Evolutionary conservation across 164 flowering plant species (phyloP).

Genomic region (Magnolia sinica): DNA sequence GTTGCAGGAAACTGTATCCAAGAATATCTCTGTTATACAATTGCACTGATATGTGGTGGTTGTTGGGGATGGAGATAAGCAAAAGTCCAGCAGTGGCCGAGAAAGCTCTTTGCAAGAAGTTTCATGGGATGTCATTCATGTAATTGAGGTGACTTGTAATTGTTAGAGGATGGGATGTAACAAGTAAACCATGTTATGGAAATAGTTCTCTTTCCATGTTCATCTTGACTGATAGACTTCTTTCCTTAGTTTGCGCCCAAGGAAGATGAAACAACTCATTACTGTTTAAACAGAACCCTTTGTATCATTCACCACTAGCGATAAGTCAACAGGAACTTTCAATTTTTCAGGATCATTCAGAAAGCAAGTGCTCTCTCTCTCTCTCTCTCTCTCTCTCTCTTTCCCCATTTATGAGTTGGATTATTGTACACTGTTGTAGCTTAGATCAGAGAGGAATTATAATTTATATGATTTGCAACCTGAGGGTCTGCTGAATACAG

Average conservation of each 20-base stretch:
- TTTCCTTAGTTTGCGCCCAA: slow-evolving; percentile 68
- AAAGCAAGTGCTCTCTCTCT: slow-evolving; percentile 50
- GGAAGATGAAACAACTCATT: slow-evolving; percentile 69
- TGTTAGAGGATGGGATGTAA: too few species aligned
- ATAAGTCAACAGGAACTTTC: slow-evolving; percentile 71
- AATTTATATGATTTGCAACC: too few species aligned
- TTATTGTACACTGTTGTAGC: neutral
- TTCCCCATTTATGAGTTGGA: slow-evolving; percentile 11
- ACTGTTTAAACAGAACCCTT: slow-evolving; percentile 90
- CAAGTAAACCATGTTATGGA: too few species aligned
- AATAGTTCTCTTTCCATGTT: neutral
- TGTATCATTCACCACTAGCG: slow-evolving; percentile 77
- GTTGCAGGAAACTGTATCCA: too few species aligned
- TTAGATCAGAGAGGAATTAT: too few species aligned
- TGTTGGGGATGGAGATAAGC: slow-evolving; percentile 58
- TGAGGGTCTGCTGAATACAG: too few species aligned
- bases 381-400: too few species aligned
- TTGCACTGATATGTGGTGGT: too few species aligned
- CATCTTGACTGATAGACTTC: neutral
- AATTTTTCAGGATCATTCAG: slow-evolving; percentile 93
- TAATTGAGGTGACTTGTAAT: slow-evolving; percentile 58
- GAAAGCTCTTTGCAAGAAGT: slow-evolving; percentile 91
- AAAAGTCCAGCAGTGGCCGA: slow-evolving; percentile 76
- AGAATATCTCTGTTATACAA: too few species aligned
- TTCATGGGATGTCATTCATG: slow-evolving; percentile 96